Base-by-base conservation (phyloP, 257 asterid species). In the Perilla frutescens region DNA sequence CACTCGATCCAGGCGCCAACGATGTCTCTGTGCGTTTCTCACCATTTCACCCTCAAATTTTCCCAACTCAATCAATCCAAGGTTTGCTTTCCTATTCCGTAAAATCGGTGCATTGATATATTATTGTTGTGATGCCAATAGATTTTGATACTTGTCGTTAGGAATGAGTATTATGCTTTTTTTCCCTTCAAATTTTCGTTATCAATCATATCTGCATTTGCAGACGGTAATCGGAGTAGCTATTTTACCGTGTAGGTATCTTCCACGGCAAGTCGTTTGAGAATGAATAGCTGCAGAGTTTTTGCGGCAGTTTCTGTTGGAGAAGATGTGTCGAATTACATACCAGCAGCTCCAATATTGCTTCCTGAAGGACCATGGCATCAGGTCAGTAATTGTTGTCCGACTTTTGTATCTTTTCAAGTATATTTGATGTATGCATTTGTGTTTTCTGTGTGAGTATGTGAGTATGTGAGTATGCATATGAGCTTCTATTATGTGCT, bases 301-400 rank as follows among this genome's bases (percentile, higher is more conserved):
- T 68, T 80, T 73, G 86, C 97, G n/a, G 76, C 79, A 45, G 74
- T 80, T 51, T 78, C 88, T 13, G 80, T 57, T 36, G 66, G 78
- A 32, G 82, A 82, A 63, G 90, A 85, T 62, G 84, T 79, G 65
- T 81, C 95, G 4, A 78, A 66, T 50, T 83, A 85, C 87, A 92
- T 92, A 45, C 92, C 99, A 11, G 96, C 96, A 70, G 99, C 98
- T 76, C 99, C 97, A 0, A 90, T 92, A 43, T 77, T 88, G 51
- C 77, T 92, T 77, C 99, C 97, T 0, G 85, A 92, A 83, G 98
- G 99, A 56, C 91, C 93, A 71, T 94, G 96, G 95, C 70, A 85
- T 70, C 92, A 87, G 95, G 99, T 90, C 71, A 48, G 69, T 45
- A 40, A 9, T 51, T 63, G 51, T 59, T 43, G 48, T 50, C 44